Evolutionary conservation across 305 asterid species (phyloP).

Genomic region (Fraxinus angustifolia): DNA sequence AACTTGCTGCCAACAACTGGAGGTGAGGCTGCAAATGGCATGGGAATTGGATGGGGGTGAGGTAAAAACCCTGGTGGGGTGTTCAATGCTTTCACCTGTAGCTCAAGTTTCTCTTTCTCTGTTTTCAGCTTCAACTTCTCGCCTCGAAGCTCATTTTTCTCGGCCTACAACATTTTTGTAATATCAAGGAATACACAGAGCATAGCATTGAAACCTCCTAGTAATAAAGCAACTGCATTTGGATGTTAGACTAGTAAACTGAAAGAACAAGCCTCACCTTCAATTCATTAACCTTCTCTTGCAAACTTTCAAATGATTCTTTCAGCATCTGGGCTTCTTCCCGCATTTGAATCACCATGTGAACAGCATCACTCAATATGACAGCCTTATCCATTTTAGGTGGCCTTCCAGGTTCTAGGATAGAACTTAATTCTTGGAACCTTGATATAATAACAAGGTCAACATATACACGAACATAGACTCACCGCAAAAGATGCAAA

Average conservation of each 20-base stretch:
- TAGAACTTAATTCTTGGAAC: slow-evolving; percentile 52
- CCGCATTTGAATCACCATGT: slow-evolving; percentile 46
- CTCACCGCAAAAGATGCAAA: not conserved
- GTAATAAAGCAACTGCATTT: not conserved
- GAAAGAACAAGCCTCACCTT: slow-evolving; percentile 35
- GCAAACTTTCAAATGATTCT: slow-evolving; percentile 35
- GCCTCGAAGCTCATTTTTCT: slow-evolving; percentile 55
- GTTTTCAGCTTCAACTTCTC: slow-evolving; percentile 46
- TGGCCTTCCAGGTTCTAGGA: slow-evolving; percentile 59
- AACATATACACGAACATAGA: not conserved
- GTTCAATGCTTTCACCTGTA: slow-evolving; percentile 32
- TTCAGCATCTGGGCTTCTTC: slow-evolving; percentile 53
- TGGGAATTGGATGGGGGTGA: slow-evolving; percentile 27
- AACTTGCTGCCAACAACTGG: slow-evolving; percentile 36
- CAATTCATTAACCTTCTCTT: slow-evolving; percentile 44
- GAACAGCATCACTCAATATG: slow-evolving; percentile 47
- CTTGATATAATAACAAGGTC: slow-evolving; percentile 28
- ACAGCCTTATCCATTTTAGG: slow-evolving; percentile 49
- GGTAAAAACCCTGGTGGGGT: slow-evolving; percentile 26
- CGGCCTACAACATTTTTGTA: slow-evolving; percentile 33
- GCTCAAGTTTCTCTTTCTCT: slow-evolving; percentile 42
- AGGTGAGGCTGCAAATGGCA: slow-evolving; percentile 28
- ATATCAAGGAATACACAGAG: not conserved
- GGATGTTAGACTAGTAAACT: not conserved
- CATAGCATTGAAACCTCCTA: not conserved